Evolutionary conservation across 805 yeast genomes (phyloP), one percentile per base, ranked within the genome.

Genomic region (Kodamaea jinghongensis): DNA sequence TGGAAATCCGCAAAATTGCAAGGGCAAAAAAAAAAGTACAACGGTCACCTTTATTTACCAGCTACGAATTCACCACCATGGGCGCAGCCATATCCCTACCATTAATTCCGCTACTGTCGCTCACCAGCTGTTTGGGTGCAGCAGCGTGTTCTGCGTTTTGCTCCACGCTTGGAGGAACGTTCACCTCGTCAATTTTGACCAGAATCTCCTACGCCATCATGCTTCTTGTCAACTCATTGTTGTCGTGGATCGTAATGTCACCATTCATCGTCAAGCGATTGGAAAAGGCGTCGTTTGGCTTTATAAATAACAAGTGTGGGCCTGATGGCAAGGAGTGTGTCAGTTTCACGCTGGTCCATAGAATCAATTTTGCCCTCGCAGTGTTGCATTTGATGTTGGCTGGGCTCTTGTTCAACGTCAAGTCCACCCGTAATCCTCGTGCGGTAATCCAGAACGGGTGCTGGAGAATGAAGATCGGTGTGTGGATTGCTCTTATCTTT

Each of bases 281-380:
- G 6, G 93, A 84, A 44, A 75, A 74, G 43, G 70, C 88, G 6
- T 73, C 87, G 0, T 75, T 81, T 63, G 88, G 87, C 10, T 70
- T 75, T 43, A 77, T 86, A 54, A 82, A 81, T 51, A 73, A 73
- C 46, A 80, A 77, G 30, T 91, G 99, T 63, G 79, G 73, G 3
- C 69, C 70, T 4, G 71, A 81, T 31, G 95, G 93, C 10, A 78
- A 79, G 15, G 83, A 85, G 51, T 89, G 96, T 60, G 70, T 70
- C 34, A 95, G 97, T 34, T 93, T 91, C 61, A 86, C 88, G 11
- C 90, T 95, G 4, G 97, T 93, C n/a, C 95, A 93, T 58, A 69
- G 98, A 41, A 70, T 93, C 52, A 88, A 88, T 62, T 86, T 89
- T 56, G 90, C 97, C 2, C 67, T 93, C 13, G 98, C 96, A 2